Evolutionary conservation across 768 basidiomycete genomes (phyloP), one percentile per base, ranked within the genome.

Genomic region (Tricholoma bakamatsutake): DNA sequence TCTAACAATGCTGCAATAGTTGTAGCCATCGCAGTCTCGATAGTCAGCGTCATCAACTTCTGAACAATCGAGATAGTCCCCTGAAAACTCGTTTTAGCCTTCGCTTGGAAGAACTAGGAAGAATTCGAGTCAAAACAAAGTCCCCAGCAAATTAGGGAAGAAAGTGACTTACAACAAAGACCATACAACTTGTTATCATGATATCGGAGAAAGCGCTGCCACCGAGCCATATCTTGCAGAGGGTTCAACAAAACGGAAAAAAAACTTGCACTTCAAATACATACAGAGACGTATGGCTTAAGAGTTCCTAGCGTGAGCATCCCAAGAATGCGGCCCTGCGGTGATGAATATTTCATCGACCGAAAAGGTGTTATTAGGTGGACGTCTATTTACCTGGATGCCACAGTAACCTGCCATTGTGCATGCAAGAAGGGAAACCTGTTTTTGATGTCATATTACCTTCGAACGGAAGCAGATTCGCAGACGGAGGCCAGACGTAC

Each of bases 211-310:
- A 6, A 0, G 58, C 47, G 33, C 50, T 51, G 12, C 57, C 52
- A 12, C 17, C 43, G 37, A 63, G 49, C 60, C 60, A 61, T 17
- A 57, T 39, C 62, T 63, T 21, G n/a, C 24, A 47, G 2, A 6
- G 28, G 21, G 5, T 63, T 21, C 21, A 24, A 24, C 21, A 24
- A 28, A 34, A 47, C 2, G 6, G 28, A 17, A 5, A 34, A 42
- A 11, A 7, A 33, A 1, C 9, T 30, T 24, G 34, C 31, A 18
- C 21, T 24, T 42, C 2, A 35, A 21, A 37, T 21, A 50, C 59
- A 42, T 24, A 53, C 58, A 39, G 46, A 53, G 24, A 53, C 54
- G 31, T 34, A 54, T 30, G 56, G 56, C 33, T 53, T 43, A 8
- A 57, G 33, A 15, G 15, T 21, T 5, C 46, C 12, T 6, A 58